These are phyloP conservation scores for Lachnellula willkommii DNA, from an alignment of 2,329 filamentous ascomycete genomes.

Conservation along the genomic window DNA sequence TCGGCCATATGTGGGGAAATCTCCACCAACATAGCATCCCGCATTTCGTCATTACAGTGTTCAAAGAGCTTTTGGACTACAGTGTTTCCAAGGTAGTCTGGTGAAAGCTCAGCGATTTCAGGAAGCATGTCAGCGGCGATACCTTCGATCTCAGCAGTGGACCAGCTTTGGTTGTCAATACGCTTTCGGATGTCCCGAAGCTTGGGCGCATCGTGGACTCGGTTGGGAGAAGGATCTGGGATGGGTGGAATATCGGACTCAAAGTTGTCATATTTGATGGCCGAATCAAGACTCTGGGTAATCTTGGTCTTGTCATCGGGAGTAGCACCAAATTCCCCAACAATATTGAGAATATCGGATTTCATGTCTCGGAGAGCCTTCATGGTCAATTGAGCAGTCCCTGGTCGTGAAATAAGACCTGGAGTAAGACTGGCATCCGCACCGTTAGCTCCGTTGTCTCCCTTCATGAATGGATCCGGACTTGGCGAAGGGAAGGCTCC, in stretches of 20 bases:
- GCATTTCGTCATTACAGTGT: conserved; percentile 83
- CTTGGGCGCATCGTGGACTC: conserved; percentile 89
- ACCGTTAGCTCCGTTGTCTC: conserved; percentile 41
- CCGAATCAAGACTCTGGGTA: conserved; percentile 64
- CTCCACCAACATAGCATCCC: conserved; percentile 83
- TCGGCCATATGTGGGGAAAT: conserved; percentile 91
- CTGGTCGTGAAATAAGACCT: conserved; percentile 36
- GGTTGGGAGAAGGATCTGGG: conserved; percentile 79
- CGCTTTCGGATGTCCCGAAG: conserved; percentile 94
- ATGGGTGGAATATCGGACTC: conserved; percentile 83
- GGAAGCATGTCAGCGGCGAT: conserved; percentile 92
- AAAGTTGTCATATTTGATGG: conserved; percentile 69
- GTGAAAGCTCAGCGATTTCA: conserved; percentile 89
- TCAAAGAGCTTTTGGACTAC: conserved; percentile 99
- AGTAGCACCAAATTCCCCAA: conserved; percentile 79
- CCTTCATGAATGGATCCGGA: conserved; percentile 70
- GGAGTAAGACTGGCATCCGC: conserved; percentile 34
- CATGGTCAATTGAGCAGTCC: conserved; percentile 55
- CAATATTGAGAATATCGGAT: conserved; percentile 78
- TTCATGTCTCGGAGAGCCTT: conserved; percentile 72
- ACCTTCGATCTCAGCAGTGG: conserved; percentile 81
- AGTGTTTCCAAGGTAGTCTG: conserved; percentile 96
- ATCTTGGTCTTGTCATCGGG: conserved; percentile 74
- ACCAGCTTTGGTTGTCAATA: conserved; percentile 90
- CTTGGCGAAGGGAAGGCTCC: conserved; percentile 86